Percentiles rank a stretch among this genome's conserved stretches.
Evolutionary conservation across 2,329 filamentous ascomycete species (phyloP).

Genomic region (Colletotrichum theobromicola): DNA sequence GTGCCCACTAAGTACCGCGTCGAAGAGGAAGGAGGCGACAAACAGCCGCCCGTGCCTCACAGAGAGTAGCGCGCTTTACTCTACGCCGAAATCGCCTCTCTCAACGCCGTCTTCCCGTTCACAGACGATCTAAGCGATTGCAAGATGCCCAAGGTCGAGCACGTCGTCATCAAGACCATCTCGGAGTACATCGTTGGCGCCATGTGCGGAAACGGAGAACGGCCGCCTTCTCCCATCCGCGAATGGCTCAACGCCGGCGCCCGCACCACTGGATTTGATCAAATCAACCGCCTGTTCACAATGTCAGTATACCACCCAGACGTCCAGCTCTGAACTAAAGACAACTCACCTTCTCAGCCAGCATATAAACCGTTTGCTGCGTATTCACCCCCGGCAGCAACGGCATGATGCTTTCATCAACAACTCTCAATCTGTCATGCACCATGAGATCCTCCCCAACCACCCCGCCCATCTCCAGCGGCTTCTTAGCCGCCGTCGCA

Average conservation of each 20-base stretch:
- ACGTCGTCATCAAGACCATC: neutral
- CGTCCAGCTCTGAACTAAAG: fast-evolving
- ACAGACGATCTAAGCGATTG: too few relatives aligned
- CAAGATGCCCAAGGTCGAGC: too few relatives aligned
- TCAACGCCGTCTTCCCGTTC: fast-evolving
- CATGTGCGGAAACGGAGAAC: neutral
- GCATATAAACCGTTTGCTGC: slow-evolving; percentile 24
- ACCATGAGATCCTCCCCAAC: slow-evolving; percentile 24
- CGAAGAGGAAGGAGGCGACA: neutral
- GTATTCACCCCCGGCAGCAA: slow-evolving; percentile 24
- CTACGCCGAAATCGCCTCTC: neutral
- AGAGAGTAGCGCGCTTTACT: neutral
- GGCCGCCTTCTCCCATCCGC: too few relatives aligned
- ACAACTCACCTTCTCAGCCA: slow-evolving; percentile 21
- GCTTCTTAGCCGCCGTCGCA: slow-evolving; percentile 26
- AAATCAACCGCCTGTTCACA: neutral
- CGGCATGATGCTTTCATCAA: slow-evolving; percentile 26
- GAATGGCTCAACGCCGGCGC: too few relatives aligned
- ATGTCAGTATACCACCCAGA: neutral
- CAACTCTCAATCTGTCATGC: slow-evolving; percentile 20
- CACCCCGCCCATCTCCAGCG: slow-evolving; percentile 22
- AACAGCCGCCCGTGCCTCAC: fast-evolving
- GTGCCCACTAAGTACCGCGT: fast-evolving
- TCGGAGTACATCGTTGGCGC: neutral
- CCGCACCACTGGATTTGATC: neutral